Evolutionary conservation across 2,329 filamentous ascomycete genomes (phyloP), one percentile per base, ranked within the genome.

Genomic region (Plectosphaerella cucumerina): DNA sequence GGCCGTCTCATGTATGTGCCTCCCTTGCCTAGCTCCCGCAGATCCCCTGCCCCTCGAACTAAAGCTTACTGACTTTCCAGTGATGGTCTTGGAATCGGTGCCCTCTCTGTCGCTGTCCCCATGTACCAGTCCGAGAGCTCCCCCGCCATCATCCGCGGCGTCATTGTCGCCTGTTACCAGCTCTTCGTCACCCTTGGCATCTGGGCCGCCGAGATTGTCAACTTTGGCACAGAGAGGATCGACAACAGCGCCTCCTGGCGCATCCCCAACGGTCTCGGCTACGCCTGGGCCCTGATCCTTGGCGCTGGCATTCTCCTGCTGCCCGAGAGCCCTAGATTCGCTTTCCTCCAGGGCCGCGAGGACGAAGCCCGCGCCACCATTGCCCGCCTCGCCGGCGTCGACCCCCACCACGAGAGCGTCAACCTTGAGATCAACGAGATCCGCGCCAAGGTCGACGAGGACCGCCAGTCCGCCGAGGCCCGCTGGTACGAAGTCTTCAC

Each of bases 71-170:
- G n/a, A n/a, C n/a, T n/a, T n/a, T n/a, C n/a, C n/a, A n/a, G n/a
- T 11, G 85, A 82, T 21, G 85, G 85, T 57, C 63, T 86, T 3
- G 84, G 84, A 18, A 81, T 89, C 44, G 85, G 85, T 23, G 75
- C 79, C 18, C 71, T 87, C 0, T 85, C 80, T 6, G 84, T 86
- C 41, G 70, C 82, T 22, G 82, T 85, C 1, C 82, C 82, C 45
- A 84, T 89, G 80, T 88, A 88, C 59, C 83, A 87, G 62, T 80
- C 77, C 15, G 85, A 89, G 65, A 83, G 77, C 50, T 80, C 81
- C 3, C 85, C 85, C 0, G 76, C 82, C 53, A 77, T 82, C 52
- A 79, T 88, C 47, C 80, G 85, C 58, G 83, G 83, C 59, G 73
- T 82, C 6, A 73, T 87, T 37, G 77, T 88, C 23, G 76, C 78